Conservation (phyloP, 2,329 filamentous ascomycete species). For the Penicillium olsonii region DNA sequence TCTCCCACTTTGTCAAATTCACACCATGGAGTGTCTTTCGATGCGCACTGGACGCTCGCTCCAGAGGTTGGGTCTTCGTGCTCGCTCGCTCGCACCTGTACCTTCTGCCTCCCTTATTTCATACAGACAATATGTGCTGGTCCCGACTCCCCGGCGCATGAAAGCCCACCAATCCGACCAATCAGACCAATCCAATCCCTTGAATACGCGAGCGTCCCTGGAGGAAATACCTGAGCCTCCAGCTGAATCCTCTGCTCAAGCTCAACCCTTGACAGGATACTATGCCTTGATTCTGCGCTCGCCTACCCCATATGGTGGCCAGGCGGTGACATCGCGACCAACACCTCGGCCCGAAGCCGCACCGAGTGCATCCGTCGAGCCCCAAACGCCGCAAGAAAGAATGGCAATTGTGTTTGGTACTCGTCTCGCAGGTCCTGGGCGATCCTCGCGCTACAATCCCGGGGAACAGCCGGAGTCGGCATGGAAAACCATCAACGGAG, state of each 20-base stretch:
- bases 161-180: conserved; percentile 13
- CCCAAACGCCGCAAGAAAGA: conserved; percentile 45
- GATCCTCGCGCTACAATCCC: conserved; percentile 58
- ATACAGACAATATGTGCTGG: conserved; percentile 22
- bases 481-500: conserved; percentile 67
- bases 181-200: conserved; percentile 10
- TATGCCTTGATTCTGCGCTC: conserved; percentile 45
- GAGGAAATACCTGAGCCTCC: conserved; percentile 19
- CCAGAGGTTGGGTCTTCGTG: conserved; percentile 4
- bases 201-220: conserved; percentile 9
- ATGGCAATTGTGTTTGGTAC: conserved; percentile 79
- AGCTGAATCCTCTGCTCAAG: conserved; percentile 25
- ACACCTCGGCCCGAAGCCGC: conserved; percentile 18
- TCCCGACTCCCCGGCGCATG: conserved; percentile 22
- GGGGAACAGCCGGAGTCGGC: conserved; percentile 61
- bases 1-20: conserved; percentile 14
- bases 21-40: conserved; percentile 31
- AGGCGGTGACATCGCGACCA: conserved; percentile 20
- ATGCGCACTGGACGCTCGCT: conserved; percentile 21
- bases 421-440: conserved; percentile 70
- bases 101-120: conserved; percentile 1
- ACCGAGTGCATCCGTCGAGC: conserved; percentile 18
- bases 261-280: conserved; percentile 46
- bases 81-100: neutral
- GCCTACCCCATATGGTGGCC: conserved; percentile 26